Base-by-base conservation (phyloP, 768 basidiomycete species). In the Suillus placidus region DNA sequence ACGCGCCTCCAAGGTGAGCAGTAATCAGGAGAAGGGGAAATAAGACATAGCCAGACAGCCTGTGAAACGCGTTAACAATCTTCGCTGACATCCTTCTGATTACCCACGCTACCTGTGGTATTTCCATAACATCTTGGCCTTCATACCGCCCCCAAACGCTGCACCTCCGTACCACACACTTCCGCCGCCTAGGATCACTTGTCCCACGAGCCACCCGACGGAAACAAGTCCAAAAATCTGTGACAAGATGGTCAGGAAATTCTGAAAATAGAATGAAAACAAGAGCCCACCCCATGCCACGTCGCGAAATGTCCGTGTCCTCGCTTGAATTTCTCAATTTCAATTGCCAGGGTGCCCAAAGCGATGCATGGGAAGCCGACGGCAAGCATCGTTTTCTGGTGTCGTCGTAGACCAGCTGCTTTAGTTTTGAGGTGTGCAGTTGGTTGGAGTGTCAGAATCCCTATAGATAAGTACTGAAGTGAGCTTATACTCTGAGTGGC, bases 41-140 rank as follows among this genome's bases (percentile, higher is more conserved):
- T 13, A 94, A 74, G 20, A 88, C 56, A 69, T 95, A 95, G 10
- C 94, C 94, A 0, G 90, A 92, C 20, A 90, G 67, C 67, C 91
- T 90, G 68, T 55, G 61, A 60, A 38, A 62, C 43, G 38, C 56
- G 8, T 42, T 51, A 67, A 20, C 26, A 60, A 60, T 20, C 23
- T 40, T 40, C 23, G 30, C 20, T 42, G 12, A 12, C 26, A 60
- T 13, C 26, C 42, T 38, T 8, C 30, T 30, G 16, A n/a, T 30
- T 42, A 30, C 58, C 26, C 23, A 34, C n/a, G 32, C 35, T 37
- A 88, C 89, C 93, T 80, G 71, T 95, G 93, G 69, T 92, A 94
- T 73, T 94, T 95, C 90, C 93, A 95, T 23, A 94, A 65, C 1
- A 79, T 74, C 74, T 92, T 94, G 16, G 92, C 91, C 73, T 85